Conservation (phyloP, 75 land plant species). For the Picea glauca region DNA sequence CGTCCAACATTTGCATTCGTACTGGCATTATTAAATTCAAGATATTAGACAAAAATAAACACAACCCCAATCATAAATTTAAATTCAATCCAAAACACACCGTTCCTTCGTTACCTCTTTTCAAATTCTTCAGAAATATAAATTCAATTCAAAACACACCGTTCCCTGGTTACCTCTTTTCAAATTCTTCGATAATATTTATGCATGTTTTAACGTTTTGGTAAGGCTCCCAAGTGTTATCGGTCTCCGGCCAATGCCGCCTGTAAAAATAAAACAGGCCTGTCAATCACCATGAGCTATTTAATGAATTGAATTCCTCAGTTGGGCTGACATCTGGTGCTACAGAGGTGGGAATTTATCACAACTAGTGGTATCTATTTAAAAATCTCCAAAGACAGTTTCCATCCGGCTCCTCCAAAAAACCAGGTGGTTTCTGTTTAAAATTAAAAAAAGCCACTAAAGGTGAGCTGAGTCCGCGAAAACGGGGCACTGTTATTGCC, state of each 20-base stretch:
- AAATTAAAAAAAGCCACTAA: too few species aligned
- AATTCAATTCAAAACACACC: neutral
- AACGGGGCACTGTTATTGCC: too few species aligned
- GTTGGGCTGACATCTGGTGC: too few species aligned
- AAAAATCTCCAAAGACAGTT: too few species aligned
- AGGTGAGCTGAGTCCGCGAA: too few species aligned
- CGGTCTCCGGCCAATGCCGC: conserved; percentile 91
- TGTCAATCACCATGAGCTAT: too few species aligned
- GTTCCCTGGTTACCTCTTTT: conserved; percentile 48
- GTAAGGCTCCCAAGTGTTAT: conserved; percentile 94
- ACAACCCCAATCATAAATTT: neutral
- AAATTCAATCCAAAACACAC: neutral
- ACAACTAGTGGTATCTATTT: too few species aligned
- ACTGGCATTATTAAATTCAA: neutral
- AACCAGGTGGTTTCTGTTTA: too few species aligned
- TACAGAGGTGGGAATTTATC: too few species aligned
- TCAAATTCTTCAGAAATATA: conserved; percentile 81
- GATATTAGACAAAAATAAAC: neutral
- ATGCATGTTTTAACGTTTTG: conserved; percentile 61
- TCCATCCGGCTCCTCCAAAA: too few species aligned
- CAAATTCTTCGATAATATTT: conserved; percentile 84
- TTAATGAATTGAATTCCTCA: too few species aligned
- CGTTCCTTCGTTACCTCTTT: conserved; percentile 38
- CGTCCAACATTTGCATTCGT: conserved; percentile 3
- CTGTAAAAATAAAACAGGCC: conserved; percentile 18